A percentile compares a stretch with the other conserved stretches of the same genome.
These are phyloP conservation scores for Beauveria brongniartii DNA, from an alignment of 2,329 filamentous ascomycete genomes.

Conservation along the genomic window DNA sequence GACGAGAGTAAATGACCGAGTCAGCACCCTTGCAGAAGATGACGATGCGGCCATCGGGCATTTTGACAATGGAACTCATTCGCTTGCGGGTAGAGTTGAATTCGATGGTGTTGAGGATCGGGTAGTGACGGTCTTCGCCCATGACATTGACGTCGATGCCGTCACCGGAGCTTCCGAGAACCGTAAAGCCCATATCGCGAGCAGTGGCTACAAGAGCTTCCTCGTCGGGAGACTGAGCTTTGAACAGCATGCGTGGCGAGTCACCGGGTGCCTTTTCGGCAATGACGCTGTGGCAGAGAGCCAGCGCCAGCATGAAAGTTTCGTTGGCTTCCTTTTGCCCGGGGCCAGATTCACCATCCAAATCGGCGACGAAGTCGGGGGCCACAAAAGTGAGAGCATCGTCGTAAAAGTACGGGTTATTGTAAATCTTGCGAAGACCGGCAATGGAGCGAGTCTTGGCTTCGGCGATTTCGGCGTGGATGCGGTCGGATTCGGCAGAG, in stretches of 20 bases:
- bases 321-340: constrained; percentile 73
- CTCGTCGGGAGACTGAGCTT: constrained; percentile 94
- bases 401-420: constrained; percentile 87
- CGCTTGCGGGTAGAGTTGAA: constrained; percentile 96
- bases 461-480: constrained; percentile 67
- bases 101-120: constrained; percentile 87
- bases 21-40: constrained; percentile 97
- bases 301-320: constrained; percentile 88
- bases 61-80: constrained; percentile 94
- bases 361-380: constrained; percentile 77
- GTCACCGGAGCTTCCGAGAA: constrained; percentile 70
- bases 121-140: constrained; percentile 77
- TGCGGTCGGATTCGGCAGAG: constrained; percentile 67
- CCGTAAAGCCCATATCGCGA: constrained; percentile 89
- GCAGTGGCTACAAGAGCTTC: constrained; percentile 90
- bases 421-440: constrained; percentile 65
- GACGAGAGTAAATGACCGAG: constrained; percentile 89
- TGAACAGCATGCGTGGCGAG: constrained; percentile 85
- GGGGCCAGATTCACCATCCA: constrained; percentile 66
- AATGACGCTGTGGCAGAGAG: constrained; percentile 95
- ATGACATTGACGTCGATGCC: constrained; percentile 80
- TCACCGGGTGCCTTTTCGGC: constrained; percentile 86
- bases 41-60: constrained; percentile 84
- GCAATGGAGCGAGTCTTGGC: constrained; percentile 67
- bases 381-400: constrained; percentile 89